Base-by-base conservation (phyloP, 805 yeast genomes). In the Kuraishia capsulata region DNA sequence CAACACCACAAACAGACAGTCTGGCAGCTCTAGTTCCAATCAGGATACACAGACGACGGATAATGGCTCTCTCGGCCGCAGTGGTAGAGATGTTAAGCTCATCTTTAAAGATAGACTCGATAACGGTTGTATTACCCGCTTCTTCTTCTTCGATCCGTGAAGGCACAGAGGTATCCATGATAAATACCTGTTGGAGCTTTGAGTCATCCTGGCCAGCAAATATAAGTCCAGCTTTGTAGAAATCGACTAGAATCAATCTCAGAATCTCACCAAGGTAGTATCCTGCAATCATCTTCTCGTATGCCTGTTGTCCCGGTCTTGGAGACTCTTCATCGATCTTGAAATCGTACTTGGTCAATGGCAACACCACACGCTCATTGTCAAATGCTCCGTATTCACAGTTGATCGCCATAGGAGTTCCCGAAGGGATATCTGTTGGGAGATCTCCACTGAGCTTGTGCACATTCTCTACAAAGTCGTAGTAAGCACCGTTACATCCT, bases 351-450 rank as follows among this genome's bases (percentile, higher is more conserved):
- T 80, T 81, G 48, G 95, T 89, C 66, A 96, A 78, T 56, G 97
- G 97, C 51, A 90, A 72, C 26, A 80, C 74, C 8, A 49, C 42
- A 54, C 82, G 94, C 63, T 87, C 96, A 57, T 87, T 89, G 61
- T 90, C 97, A 58, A 90, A 90, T 5, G 97, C 90, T 54, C 98
- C 97, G 67, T 90, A 90, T 68, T 90, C 98, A 71, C 97, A 88
- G 72, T 90, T 90, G 61, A 90, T 90, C 39, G 96, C 96, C 95
- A 90, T 89, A 45, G 81, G 78, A 32, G 82, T 71, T 36, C 73
- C 74, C 8, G 58, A 61, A 29, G 71, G 56, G 49, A 87, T 73
- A 55, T 86, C 96, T 17, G 61, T 65, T 23, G 77, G 71, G 39
- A 81, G 59, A 50, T 63, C 65, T 43, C 92, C 95, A 51, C 76